Evolutionary conservation across 208 protist species (phyloP).

Genomic region (Phytomonas sp.): DNA sequence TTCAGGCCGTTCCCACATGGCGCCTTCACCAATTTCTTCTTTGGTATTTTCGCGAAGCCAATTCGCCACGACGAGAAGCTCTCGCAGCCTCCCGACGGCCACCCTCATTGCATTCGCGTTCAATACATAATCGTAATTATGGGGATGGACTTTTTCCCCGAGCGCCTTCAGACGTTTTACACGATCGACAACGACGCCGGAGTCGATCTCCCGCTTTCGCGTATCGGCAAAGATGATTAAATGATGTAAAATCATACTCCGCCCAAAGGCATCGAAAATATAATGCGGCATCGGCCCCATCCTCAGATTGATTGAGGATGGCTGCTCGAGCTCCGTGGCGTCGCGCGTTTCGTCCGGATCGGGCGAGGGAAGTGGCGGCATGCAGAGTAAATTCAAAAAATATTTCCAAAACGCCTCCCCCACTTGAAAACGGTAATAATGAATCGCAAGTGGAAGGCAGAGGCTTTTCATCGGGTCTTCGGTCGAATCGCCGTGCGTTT

Average conservation of each 20-base stretch:
- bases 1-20: background rate
- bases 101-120: slow-evolving; percentile 31
- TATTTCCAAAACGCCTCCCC: slow-evolving; percentile 52
- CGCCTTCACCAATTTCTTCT: background rate
- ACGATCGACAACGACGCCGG: slow-evolving; percentile 30
- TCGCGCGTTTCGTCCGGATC: slow-evolving; percentile 11
- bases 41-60: background rate
- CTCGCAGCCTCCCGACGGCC: slow-evolving; percentile 41
- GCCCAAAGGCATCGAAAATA: slow-evolving; percentile 75
- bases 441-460: slow-evolving; percentile 53
- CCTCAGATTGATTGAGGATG: slow-evolving; percentile 22
- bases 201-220: slow-evolving; percentile 56
- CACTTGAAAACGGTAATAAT: slow-evolving; percentile 73
- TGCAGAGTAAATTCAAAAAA: slow-evolving; percentile 67
- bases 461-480: slow-evolving; percentile 73
- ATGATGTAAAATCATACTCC: slow-evolving; percentile 81
- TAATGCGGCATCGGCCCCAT: slow-evolving; percentile 55
- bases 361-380: slow-evolving; percentile 58
- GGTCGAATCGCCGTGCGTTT: slow-evolving; percentile 48
- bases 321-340: background rate
- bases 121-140: slow-evolving; percentile 53
- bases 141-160: slow-evolving; percentile 21
- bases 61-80: slow-evolving; percentile 24
- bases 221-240: slow-evolving; percentile 52
- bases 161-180: slow-evolving; percentile 23